Evolutionary conservation across 2,329 filamentous ascomycete species (phyloP).

Genomic region (Colletotrichum scovillei): DNA sequence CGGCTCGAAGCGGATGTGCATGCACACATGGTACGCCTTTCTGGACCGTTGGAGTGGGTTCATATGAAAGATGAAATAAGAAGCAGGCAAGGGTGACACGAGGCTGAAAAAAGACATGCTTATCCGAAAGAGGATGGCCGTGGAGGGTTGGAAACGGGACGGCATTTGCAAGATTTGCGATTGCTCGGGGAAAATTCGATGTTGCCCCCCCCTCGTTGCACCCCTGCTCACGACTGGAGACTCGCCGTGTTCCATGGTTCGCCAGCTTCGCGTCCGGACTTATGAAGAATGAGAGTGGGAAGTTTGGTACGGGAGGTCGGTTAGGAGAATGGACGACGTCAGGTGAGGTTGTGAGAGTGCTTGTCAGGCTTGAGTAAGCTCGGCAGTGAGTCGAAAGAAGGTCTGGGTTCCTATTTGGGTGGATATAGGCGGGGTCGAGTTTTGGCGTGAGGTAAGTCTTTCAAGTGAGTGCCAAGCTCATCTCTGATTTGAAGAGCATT

Average conservation of each 20-base stretch:
- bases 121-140: neutral
- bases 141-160: neutral
- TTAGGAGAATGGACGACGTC: constrained; percentile 3
- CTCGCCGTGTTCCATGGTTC: neutral
- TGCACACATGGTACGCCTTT: neutral
- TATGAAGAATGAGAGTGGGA: neutral
- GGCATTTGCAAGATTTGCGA: neutral
- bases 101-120: neutral
- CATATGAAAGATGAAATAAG: neutral
- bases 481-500: neutral
- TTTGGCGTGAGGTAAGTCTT: neutral
- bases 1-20: constrained; percentile 2
- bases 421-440: neutral
- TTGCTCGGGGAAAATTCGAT: neutral
- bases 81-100: neutral
- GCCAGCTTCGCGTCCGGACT: neutral
- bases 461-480: neutral
- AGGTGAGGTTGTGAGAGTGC: neutral
- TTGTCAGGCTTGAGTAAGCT: constrained; percentile 1
- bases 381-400: neutral
- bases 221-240: neutral
- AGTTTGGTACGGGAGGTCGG: neutral
- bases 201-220: neutral
- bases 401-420: neutral
- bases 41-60: no score